Conservation (phyloP, 2,329 filamentous ascomycete genomes). For the Emericellopsis cladophorae region DNA sequence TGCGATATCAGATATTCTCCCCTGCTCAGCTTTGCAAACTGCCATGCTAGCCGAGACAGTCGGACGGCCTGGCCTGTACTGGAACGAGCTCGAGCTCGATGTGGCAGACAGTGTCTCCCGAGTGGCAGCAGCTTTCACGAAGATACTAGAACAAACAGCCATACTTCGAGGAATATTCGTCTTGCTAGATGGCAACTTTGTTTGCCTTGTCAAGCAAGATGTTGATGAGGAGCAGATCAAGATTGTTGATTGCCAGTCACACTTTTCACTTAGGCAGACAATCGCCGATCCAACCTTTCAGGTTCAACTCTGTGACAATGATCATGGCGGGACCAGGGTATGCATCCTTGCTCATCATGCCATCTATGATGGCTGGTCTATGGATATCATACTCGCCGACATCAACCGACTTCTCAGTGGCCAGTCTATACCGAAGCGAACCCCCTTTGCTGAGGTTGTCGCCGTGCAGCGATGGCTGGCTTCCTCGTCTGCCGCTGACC, state of each 20-base stretch:
- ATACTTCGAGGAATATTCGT: too few species aligned
- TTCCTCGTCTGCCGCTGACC: too few species aligned
- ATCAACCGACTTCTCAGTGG: conserved; percentile 19
- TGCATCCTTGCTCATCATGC: conserved; percentile 63
- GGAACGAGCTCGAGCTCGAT: conserved; percentile 64
- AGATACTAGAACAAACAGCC: too few species aligned
- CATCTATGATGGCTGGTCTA: conserved; percentile 87
- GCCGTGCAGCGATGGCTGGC: too few species aligned
- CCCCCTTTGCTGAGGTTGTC: too few species aligned
- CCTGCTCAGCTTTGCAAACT: conserved; percentile 62
- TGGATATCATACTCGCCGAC: conserved; percentile 62
- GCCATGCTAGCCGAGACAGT: conserved; percentile 72
- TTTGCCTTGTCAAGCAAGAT: conserved; percentile 45
- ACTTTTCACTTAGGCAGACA: not conserved
- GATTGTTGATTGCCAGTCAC: conserved; percentile 13
- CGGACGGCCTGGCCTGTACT: conserved; percentile 49
- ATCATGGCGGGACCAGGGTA: conserved; percentile 5
- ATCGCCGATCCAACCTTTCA: not conserved
- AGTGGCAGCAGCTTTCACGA: not conserved
- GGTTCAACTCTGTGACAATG: not conserved
- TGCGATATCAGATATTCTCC: conserved; percentile 29
- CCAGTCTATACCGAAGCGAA: too few species aligned
- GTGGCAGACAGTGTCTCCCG: conserved; percentile 15
- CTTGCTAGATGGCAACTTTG: conserved; percentile 5
- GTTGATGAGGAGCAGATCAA: conserved; percentile 29